phyloP scores from a whole-genome alignment of 805 yeast genomes.

The Candida berthetii region DNA sequence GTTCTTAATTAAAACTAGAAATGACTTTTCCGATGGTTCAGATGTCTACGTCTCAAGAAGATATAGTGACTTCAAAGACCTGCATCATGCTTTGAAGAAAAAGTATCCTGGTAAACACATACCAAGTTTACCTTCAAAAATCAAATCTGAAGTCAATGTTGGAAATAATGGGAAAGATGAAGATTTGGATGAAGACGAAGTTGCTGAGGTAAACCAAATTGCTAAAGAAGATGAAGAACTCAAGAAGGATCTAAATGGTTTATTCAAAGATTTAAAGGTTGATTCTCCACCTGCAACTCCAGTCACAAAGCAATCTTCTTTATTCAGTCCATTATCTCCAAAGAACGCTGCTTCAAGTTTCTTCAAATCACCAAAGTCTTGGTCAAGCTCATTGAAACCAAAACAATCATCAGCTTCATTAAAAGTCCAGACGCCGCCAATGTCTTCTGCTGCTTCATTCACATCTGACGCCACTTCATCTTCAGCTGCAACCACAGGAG shows the following conservation, averaged over 20 bases:
- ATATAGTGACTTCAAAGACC: constrained; percentile 59
- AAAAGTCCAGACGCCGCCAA: background rate
- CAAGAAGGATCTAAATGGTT: constrained; percentile 9
- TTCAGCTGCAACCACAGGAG: constrained; percentile 2
- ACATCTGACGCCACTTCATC: background rate
- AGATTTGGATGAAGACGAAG: constrained; percentile 14
- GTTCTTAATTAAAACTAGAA: constrained; percentile 14
- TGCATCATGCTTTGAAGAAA: constrained; percentile 46
- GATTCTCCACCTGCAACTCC: constrained; percentile 1
- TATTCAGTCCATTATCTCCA: constrained; percentile 5
- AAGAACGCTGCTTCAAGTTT: background rate
- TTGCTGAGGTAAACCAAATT: constrained; percentile 5
- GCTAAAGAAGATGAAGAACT: constrained; percentile 15
- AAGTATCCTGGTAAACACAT: constrained; percentile 66
- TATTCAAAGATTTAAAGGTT: constrained; percentile 13
- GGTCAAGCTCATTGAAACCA: background rate
- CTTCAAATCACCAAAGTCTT: background rate
- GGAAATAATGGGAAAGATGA: constrained; percentile 7
- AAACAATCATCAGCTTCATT: background rate
- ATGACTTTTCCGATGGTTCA: constrained; percentile 14
- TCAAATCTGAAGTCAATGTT: constrained; percentile 29
- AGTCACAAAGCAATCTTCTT: constrained; percentile 4
- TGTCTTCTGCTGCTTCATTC: background rate
- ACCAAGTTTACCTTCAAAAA: constrained; percentile 52
- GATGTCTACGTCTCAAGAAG: constrained; percentile 40